Evolutionary conservation across 306 rosid species (phyloP), one percentile per base, ranked within the genome.

Genomic region (Spatholobus suberectus): DNA sequence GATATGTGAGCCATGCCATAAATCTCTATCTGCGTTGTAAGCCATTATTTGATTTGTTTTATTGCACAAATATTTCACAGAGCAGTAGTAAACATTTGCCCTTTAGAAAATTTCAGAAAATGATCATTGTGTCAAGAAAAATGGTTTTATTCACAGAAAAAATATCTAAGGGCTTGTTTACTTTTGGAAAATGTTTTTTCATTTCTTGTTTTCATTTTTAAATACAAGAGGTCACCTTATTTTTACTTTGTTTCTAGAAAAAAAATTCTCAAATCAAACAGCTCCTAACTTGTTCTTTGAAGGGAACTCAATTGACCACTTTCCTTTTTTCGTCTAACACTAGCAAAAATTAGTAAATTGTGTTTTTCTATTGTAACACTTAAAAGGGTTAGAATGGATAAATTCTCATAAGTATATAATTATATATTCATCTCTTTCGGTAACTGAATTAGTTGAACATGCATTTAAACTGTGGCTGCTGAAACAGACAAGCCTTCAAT

Each of bases 1-100:
- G 97, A 84, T 91, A 86, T 76, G 83, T 91, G 89, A 88, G 90
- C 91, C 98, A 94, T 75, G 98, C 98, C 83, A 91, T 94, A 74
- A 92, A 92, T 84, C 96, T 92, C 66, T 94, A 94, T 85, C 88
- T 94, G 80, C 90, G 93, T 78, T 92, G 98, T 86, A 78, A 86
- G 89, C 61, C 52, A 32, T 37, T 70, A 74, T 26, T 47, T 44
- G 35, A 37, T 70, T 62, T 78, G 37, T 69, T 72, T 78, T 66
- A 70, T 47, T 72, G 59, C 47, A 54, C 32, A 73, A 54, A 49
- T 41, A 75, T 51, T 44, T 66, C 26, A 67, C 54, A 52, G n/a
- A 54, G n/a, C 65, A 23, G 35, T 37, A 37, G 43, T 29, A 17
- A 46, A 49, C 15, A 15, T 79, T 34, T 29, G 27, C 24, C 75